Evolutionary conservation across 1,139 yeast species (phyloP).

Genomic region (Pichia sp.): DNA sequence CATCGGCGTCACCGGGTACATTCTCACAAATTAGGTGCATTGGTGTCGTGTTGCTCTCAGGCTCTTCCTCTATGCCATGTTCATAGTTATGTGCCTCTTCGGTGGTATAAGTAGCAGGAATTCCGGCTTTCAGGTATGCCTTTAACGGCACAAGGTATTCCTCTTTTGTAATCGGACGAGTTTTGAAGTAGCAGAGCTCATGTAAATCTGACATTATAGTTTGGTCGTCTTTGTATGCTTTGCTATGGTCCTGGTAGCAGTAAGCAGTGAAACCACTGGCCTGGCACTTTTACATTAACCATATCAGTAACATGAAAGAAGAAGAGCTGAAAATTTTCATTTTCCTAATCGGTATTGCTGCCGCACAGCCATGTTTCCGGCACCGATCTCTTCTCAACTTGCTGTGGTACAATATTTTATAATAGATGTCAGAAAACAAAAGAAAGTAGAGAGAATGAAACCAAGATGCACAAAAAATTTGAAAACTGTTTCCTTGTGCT

Average conservation of each 20-base stretch:
- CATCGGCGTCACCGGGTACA: constrained; percentile 44
- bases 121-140: constrained; percentile 51
- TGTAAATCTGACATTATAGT: constrained; percentile 64
- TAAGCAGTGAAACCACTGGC: not conserved
- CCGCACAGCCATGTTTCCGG: not conserved
- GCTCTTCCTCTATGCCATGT: constrained; percentile 38
- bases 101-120: constrained; percentile 77
- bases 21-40: constrained; percentile 60
- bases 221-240: not conserved
- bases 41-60: constrained; percentile 60
- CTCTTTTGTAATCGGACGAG: constrained; percentile 50
- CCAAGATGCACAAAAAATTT: too few species aligned
- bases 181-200: constrained; percentile 54
- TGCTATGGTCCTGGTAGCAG: not conserved
- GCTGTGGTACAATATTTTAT: too few species aligned
- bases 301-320: too few species aligned
- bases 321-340: not conserved
- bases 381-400: too few species aligned
- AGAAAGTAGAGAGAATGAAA: too few species aligned
- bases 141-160: constrained; percentile 43
- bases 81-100: constrained; percentile 67
- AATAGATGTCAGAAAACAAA: too few species aligned
- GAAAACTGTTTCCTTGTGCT: too few species aligned
- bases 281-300: too few species aligned
- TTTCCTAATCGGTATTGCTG: not conserved